A percentile compares a stretch with the other conserved stretches of the same genome.
phyloP scores from a whole-genome alignment of 305 asterid genomes.

The Fraxinus nigra region DNA sequence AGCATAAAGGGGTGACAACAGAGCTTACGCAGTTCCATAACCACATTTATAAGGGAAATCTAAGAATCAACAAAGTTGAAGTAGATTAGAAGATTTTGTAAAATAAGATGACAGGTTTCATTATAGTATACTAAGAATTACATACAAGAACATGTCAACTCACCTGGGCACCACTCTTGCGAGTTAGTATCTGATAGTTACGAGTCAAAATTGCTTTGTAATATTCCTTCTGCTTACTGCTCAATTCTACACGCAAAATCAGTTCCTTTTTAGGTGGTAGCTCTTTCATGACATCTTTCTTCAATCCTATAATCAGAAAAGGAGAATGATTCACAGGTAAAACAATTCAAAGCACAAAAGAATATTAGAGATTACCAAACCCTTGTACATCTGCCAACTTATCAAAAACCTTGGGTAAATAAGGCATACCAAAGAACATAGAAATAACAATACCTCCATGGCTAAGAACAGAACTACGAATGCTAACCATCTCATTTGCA shows the following conservation, averaged over 20 bases:
- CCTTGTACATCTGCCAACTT: not conserved
- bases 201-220: slow-evolving; percentile 95
- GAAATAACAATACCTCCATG: not conserved
- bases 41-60: slow-evolving; percentile 95
- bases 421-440: not conserved
- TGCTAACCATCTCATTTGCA: not conserved
- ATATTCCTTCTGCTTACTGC: slow-evolving; percentile 91
- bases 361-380: not conserved
- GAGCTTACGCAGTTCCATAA: slow-evolving; percentile 98
- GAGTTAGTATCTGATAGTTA: slow-evolving; percentile 85
- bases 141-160: slow-evolving; percentile 25
- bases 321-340: slow-evolving; percentile 9
- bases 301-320: slow-evolving; percentile 61
- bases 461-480: not conserved
- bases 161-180: slow-evolving; percentile 98
- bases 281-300: slow-evolving; percentile 96
- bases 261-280: slow-evolving; percentile 94
- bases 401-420: not conserved
- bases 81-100: slow-evolving; percentile 17
- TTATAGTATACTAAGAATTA: not conserved
- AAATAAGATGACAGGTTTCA: slow-evolving; percentile 14
- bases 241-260: slow-evolving; percentile 88
- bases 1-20: slow-evolving; percentile 97
- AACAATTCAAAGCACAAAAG: slow-evolving; percentile 8
- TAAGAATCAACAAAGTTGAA: slow-evolving; percentile 34